Evolutionary conservation across 805 yeast genomes (phyloP), one percentile per base, ranked within the genome.

Genomic region (Crinitomyces ghanaensis): DNA sequence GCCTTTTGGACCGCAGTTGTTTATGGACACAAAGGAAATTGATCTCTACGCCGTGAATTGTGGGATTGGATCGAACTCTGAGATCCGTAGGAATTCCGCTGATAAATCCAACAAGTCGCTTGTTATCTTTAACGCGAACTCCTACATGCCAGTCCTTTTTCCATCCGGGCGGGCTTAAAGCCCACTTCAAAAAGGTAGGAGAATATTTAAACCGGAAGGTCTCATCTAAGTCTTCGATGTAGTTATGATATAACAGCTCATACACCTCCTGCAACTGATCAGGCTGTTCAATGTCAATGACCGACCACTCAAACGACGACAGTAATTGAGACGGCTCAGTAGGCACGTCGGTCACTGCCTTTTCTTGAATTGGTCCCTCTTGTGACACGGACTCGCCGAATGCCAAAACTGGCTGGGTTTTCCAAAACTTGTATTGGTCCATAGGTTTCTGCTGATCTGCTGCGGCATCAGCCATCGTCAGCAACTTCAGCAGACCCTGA

Each of bases 371-470:
- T 5, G 93, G 88, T 0, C 95, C 95, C 50, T 84, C 94, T 7
- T 63, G 54, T 4, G 60, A 65, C 28, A 78, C 65, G 28, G 62
- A 54, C 49, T 78, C 91, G 51, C 81, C 81, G 42, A 86, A 74
- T 19, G 65, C 65, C 6, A 85, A 70, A 14, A 91, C 97, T 0
- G 98, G 98, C 59, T 91, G 98, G 2, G 98, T 91, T 50, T 80
- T 82, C 98, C 98, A 91, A 60, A 91, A 91, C 60, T 81, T 83
- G 63, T 86, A 83, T 51, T 86, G 93, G 33, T 80, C 74, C 81
- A 85, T 84, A 15, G 75, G 42, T 42, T 60, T 59, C 11, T 48
- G 55, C 29, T 31, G 29, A 18, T 40, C 40, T 8, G 42, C 31
- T 6, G 35, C 40, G 9, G 38, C 30, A 13, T 28, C 28, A 12